phyloP scores from a whole-genome alignment of 257 asterid genomes.

The Sherardia arvensis region DNA sequence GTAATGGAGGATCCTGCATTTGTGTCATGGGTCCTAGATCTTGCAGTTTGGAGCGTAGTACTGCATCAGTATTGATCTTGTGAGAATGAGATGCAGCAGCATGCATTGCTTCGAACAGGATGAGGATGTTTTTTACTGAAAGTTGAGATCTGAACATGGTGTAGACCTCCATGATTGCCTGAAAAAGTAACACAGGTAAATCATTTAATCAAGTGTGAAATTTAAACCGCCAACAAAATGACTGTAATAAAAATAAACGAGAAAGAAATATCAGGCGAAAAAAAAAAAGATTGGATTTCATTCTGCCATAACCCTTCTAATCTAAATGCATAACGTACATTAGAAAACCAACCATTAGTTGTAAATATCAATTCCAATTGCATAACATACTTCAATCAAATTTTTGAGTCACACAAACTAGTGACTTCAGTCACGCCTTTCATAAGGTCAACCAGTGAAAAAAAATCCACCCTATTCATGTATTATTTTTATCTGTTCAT shows the following conservation, averaged over 20 bases:
- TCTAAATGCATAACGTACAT: neutral
- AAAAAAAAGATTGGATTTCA: neutral
- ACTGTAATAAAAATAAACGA: neutral
- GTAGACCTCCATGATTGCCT: slow-evolving; percentile 94
- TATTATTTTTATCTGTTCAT: neutral
- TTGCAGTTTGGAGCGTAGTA: slow-evolving; percentile 63
- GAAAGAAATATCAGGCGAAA: neutral
- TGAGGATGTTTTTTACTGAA: slow-evolving; percentile 46
- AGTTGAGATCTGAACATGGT: slow-evolving; percentile 65
- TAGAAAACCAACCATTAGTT: neutral
- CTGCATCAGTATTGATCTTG: slow-evolving; percentile 51
- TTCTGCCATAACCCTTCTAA: neutral
- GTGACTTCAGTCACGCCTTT: neutral
- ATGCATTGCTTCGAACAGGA: slow-evolving; percentile 75
- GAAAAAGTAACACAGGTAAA: slow-evolving; percentile 17
- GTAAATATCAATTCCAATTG: neutral
- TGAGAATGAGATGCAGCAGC: slow-evolving; percentile 77
- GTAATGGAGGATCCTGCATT: slow-evolving; percentile 99
- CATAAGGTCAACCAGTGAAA: neutral
- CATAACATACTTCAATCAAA: neutral
- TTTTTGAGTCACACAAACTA: neutral
- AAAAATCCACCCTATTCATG: neutral
- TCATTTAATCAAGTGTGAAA: neutral
- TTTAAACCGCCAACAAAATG: neutral
- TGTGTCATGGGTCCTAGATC: slow-evolving; percentile 77